Evolutionary conservation across 2,329 filamentous ascomycete species (phyloP).

Genomic region (Fusarium beomiforme): DNA sequence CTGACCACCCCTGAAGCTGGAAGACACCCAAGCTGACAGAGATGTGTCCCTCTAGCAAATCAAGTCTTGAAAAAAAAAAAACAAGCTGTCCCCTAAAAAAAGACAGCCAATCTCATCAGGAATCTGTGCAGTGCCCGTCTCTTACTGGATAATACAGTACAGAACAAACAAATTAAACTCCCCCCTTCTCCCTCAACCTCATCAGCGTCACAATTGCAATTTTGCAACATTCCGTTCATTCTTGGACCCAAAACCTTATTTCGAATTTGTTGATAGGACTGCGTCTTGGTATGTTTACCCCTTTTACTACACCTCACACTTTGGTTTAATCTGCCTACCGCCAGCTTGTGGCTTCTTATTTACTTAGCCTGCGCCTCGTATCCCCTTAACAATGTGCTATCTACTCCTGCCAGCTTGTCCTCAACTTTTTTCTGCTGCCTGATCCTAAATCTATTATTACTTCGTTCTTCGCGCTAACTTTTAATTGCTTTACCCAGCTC

Average conservation of each 20-base stretch:
- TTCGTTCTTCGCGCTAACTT: conserved; percentile 10
- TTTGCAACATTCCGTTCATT: conserved; percentile 31
- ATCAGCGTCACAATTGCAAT: conserved; percentile 4
- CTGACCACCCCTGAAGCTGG: not conserved
- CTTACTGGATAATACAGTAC: not conserved
- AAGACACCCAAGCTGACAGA: conserved; percentile 24
- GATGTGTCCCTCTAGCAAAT: conserved; percentile 30
- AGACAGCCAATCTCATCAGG: conserved; percentile 25
- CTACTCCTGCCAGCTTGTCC: conserved; percentile 40
- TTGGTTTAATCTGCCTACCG: not conserved
- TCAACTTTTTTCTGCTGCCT: conserved; percentile 30
- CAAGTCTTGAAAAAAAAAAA: conserved; percentile 17
- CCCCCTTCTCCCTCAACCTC: conserved; percentile 9
- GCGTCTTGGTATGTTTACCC: conserved; percentile 24
- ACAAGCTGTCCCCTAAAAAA: conserved; percentile 19
- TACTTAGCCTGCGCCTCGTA: conserved; percentile 27
- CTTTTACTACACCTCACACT: conserved; percentile 1
- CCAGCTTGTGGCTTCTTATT: conserved; percentile 21
- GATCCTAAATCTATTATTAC: conserved; percentile 5
- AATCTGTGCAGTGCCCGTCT: conserved; percentile 21
- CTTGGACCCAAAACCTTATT: conserved; percentile 8
- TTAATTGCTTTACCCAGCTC: conserved; percentile 25
- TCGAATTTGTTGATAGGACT: not conserved
- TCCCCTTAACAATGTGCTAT: conserved; percentile 20
- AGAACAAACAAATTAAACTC: conserved; percentile 6